Base-by-base conservation (phyloP, 352 stramenopile species). In the Globisporangium cederbergense region DNA sequence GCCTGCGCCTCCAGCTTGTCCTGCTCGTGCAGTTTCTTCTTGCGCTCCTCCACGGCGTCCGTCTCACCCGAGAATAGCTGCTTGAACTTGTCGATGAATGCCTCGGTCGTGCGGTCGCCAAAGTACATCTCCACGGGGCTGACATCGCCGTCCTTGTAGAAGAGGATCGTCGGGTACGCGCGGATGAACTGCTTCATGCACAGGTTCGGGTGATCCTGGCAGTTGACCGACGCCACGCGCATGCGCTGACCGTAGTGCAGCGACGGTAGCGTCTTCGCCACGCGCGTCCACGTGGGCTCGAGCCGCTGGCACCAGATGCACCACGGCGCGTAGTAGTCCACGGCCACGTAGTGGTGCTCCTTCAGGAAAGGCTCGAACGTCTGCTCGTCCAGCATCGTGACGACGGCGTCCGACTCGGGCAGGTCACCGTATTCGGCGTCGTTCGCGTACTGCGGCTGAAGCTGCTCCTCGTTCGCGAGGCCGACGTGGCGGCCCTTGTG, bases 281-380 rank as follows among this genome's bases (percentile, higher is more conserved):
- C 98, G 83, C 79, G 95, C 78, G 83, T 98, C 96, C 96, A 99
- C 0, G 97, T 97, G 0, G 97, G 97, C 70, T 97, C 94, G 34
- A 99, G 83, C 16, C 93, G 83, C 76, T 98, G 93, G 78, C 97
- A 99, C 96, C 96, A 99, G 49, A 98, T 94, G 74, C 96, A 99
- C 88, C 89, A 97, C 11, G 96, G 96, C 42, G 96, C 97, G 81
- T 94, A 99, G 60, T 98, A 98, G 76, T 99, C 93, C 43, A 99
- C 88, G 58, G 98, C 97, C 6, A 98, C 93, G 74, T 98, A 98
- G 70, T 98, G 91, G 74, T 99, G 92, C 42, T 93, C 73, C 55
- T 91, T 80, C 13, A 99, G 59, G 68, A 98, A 99, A 2, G 75
- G 65, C 46, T 98, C 80, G 64, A 98, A 99, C 32, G 78, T 96